Evolutionary conservation across 2,329 filamentous ascomycete species (phyloP), one percentile per base, ranked within the genome.

Genomic region (Dothideomycetidae sp.): DNA sequence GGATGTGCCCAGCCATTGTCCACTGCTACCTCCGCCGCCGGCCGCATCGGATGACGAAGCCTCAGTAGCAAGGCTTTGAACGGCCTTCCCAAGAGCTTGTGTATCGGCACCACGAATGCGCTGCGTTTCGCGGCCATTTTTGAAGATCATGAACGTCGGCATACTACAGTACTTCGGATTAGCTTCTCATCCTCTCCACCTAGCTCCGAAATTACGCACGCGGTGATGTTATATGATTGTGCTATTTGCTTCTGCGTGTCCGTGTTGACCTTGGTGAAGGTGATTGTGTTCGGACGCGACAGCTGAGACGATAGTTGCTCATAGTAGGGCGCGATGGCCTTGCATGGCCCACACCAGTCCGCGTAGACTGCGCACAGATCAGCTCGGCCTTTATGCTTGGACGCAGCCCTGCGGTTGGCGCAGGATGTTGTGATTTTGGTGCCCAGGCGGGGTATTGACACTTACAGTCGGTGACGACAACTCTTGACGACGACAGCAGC

Each of bases 391-490:
- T 10, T 18, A 18, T 13, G 19, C 19, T 19, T 36, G 23, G n/a
- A n/a, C n/a, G n/a, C n/a, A n/a, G n/a, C n/a, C n/a, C n/a, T n/a
- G n/a, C n/a, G n/a, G n/a, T n/a, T n/a, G n/a, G n/a, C n/a, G n/a
- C n/a, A n/a, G n/a, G n/a, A n/a, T n/a, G n/a, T n/a, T n/a, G n/a
- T n/a, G n/a, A n/a, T n/a, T n/a, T n/a, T n/a, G n/a, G n/a, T n/a
- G 44, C 37, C 33, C 30, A 15, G 18, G 37, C n/a, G 37, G 42
- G 34, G 40, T 18, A n/a, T n/a, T n/a, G n/a, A n/a, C n/a, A n/a
- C n/a, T 71, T 66, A 93, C 85, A 94, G 62, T 93, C 82, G 52
- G 79, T 77, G 38, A 96, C 78, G 29, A 96, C 82, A 42, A 93
- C 73, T 47, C 72, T 74, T 21, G 81, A 85, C 39, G 70, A 74